Conservation (phyloP, 495 filamentous ascomycete genomes). For the Talaromyces borbonicus region DNA sequence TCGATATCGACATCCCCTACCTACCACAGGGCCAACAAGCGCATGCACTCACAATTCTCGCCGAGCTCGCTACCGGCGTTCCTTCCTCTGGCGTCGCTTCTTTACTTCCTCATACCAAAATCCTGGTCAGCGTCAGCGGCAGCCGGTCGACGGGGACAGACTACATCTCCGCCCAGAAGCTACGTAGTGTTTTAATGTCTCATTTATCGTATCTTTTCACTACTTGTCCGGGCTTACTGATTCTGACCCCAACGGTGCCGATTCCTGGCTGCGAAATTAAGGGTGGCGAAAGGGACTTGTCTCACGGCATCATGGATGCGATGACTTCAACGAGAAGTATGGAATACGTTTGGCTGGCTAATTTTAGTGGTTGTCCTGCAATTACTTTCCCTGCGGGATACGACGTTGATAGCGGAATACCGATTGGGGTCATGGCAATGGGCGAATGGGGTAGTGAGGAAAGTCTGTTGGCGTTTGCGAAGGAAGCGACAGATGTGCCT, state of each 20-base stretch:
- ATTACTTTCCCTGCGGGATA: slow-evolving; percentile 75
- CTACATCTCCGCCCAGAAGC: slow-evolving; percentile 62
- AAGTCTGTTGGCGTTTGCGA: slow-evolving; percentile 62
- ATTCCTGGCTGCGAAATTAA: slow-evolving; percentile 63
- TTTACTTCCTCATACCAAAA: slow-evolving; percentile 60
- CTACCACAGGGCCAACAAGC: slow-evolving; percentile 65
- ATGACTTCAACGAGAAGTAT: slow-evolving; percentile 67
- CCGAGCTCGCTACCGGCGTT: slow-evolving; percentile 45
- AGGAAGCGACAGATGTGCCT: slow-evolving; percentile 28
- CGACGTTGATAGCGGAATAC: slow-evolving; percentile 44
- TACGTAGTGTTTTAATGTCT: slow-evolving; percentile 70
- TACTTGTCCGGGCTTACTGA: slow-evolving; percentile 62
- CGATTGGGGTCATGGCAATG: slow-evolving; percentile 85
- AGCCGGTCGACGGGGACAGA: slow-evolving; percentile 55
- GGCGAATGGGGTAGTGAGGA: slow-evolving; percentile 84
- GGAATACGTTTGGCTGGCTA: slow-evolving; percentile 84
- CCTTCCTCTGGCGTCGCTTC: slow-evolving; percentile 28
- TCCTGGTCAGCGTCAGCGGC: slow-evolving; percentile 56
- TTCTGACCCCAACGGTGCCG: slow-evolving; percentile 72
- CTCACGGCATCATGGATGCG: slow-evolving; percentile 61
- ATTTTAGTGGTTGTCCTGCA: slow-evolving; percentile 70
- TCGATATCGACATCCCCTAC: slow-evolving; percentile 69
- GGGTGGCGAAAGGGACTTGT: slow-evolving; percentile 40
- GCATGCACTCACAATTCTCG: slow-evolving; percentile 72
- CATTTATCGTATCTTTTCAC: slow-evolving; percentile 68